Base-by-base conservation (phyloP, 805 yeast genomes). In the Kodamaea kakaduensis region DNA sequence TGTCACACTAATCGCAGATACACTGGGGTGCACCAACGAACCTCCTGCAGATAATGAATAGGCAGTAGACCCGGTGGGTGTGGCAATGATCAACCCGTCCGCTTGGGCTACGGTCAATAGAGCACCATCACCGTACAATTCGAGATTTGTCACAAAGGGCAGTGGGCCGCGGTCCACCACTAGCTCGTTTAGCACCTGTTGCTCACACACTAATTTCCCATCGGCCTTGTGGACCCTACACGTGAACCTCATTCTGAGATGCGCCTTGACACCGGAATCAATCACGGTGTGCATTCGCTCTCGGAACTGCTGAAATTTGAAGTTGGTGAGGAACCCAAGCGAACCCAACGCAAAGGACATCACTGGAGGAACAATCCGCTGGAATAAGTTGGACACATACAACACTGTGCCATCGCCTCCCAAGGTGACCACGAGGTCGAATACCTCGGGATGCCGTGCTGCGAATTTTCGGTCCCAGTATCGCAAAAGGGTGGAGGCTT, bases 11-110 rank as follows among this genome's bases (percentile, higher is more conserved):
- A 89, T 84, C 7, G 96, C 96, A 42, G 88, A 82, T 10, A 90
- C 95, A 20, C 86, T 88, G 0, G 97, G 97, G 50, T 89, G 96
- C 4, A 90, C 95, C 32, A 90, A 70, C 0, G 96, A 82, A 1
- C 97, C 97, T 9, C 97, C 97, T 0, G 97, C 97, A 28, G 95
- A 82, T 32, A 90, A 67, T 1, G 96, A 88, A 58, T 90, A 90
- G 0, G 97, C 97, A 0, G 97, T 90, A 2, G 96, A 87, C 0
- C 97, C 97, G 0, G 97, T 88, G 3, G 97, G 97, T 0, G 97
- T 88, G 1, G 96, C 94, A 21, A 89, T 72, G 37, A 90, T 89
- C 12, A 89, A 64, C 0, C 97, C 97, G 59, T 89, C 97, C 1
- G 96, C 96, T 57, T 87, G 96, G 1, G 94, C 93, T 16, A 85